Conservation (phyloP, 345 rosid species). For the Populus deltoides region DNA sequence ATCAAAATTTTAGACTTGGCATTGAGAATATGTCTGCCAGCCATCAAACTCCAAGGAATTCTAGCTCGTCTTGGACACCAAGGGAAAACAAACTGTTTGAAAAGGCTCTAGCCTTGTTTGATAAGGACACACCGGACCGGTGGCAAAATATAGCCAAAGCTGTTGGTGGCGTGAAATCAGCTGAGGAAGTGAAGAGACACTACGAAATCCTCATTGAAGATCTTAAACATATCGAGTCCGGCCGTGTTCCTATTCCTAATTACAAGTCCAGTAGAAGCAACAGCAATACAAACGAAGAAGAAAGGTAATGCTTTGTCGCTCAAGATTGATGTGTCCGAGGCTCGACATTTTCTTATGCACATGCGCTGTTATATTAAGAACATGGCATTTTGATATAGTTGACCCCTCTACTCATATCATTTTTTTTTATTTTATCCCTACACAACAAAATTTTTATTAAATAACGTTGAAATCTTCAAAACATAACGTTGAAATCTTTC, state of each 20-base stretch:
- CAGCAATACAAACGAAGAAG: constrained; percentile 12
- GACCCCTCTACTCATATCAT: too few species aligned
- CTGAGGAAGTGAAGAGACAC: constrained; percentile 48
- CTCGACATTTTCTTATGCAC: neutral
- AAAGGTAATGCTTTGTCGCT: constrained; percentile 13
- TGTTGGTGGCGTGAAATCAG: constrained; percentile 41
- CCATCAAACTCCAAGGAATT: constrained; percentile 24
- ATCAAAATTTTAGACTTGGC: neutral
- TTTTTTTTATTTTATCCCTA: too few species aligned
- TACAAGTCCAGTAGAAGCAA: constrained; percentile 26
- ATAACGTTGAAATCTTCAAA: too few species aligned
- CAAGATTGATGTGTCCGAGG: neutral
- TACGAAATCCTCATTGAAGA: constrained; percentile 46
- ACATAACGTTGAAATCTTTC: too few species aligned
- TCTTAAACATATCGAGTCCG: constrained; percentile 50
- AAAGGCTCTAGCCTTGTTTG: constrained; percentile 47
- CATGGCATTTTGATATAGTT: too few species aligned
- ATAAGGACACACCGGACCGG: constrained; percentile 54
- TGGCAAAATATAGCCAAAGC: constrained; percentile 57
- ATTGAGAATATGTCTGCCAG: constrained; percentile 35
- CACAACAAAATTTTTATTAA: too few species aligned
- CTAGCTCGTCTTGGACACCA: constrained; percentile 41
- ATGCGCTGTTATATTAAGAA: neutral
- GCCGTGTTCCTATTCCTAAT: constrained; percentile 49
- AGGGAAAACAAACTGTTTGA: constrained; percentile 55